Conservation (phyloP, 108 stramenopile genomes). For the Fistulifera pelliculosa region DNA sequence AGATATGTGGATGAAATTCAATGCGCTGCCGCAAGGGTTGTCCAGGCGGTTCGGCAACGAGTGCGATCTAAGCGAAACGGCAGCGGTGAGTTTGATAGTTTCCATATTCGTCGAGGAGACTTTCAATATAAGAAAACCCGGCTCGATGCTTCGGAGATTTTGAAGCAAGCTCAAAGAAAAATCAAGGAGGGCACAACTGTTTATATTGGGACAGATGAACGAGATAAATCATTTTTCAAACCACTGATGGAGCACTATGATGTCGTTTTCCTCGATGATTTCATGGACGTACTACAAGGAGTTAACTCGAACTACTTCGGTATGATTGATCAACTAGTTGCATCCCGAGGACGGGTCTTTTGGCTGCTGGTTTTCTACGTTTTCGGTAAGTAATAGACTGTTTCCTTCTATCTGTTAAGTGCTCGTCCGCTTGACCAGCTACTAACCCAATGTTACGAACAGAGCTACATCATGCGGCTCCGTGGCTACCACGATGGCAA, state of each 20-base stretch:
- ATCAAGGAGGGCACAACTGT: constrained; percentile 45
- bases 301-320: constrained; percentile 22
- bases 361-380: constrained; percentile 76
- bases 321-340: constrained; percentile 88
- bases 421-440: background rate
- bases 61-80: constrained; percentile 12
- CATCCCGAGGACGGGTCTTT: constrained; percentile 50
- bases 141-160: constrained; percentile 43
- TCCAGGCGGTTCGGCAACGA: constrained; percentile 59
- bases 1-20: constrained; percentile 86
- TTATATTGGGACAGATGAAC: constrained; percentile 84
- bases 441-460: background rate
- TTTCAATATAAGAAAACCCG: constrained; percentile 75
- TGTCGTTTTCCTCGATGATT: constrained; percentile 75
- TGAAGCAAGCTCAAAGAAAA: constrained; percentile 30
- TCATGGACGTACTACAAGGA: constrained; percentile 30
- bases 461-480: constrained; percentile 73
- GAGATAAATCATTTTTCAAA: constrained; percentile 71
- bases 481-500: constrained; percentile 61
- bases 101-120: constrained; percentile 80
- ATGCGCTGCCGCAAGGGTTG: constrained; percentile 85
- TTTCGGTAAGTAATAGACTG: constrained; percentile 4
- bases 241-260: constrained; percentile 56
- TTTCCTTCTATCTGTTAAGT: background rate
- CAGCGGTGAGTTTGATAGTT: constrained; percentile 53